A percentile compares a stretch with the other conserved stretches of the same genome.
Conservation (phyloP, 441 rosid species). For the Pelargonium fulgidum region DNA sequence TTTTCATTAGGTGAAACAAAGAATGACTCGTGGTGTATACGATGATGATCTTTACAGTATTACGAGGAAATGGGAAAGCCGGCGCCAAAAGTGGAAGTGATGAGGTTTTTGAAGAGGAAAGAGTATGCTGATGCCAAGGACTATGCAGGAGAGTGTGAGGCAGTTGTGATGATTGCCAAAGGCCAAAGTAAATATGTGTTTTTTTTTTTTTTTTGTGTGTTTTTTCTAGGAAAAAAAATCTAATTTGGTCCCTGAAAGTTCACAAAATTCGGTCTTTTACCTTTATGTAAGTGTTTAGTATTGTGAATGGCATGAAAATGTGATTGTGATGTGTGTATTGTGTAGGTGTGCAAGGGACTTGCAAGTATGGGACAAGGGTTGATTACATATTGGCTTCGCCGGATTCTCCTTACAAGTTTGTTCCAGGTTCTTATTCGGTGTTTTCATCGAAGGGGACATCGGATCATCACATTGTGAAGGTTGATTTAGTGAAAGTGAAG, state of each 20-base stretch:
- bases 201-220: no score
- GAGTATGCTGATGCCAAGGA: neutral
- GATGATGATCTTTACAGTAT: slow-evolving; percentile 35
- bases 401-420: slow-evolving; percentile 45
- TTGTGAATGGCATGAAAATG: neutral
- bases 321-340: no score
- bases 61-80: slow-evolving; percentile 56
- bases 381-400: slow-evolving; percentile 69
- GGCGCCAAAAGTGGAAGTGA: neutral
- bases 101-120: neutral
- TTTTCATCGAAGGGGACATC: slow-evolving; percentile 87
- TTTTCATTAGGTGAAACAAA: neutral
- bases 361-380: slow-evolving; percentile 76
- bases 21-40: neutral
- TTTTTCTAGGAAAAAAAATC: no score
- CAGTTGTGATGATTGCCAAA: neutral
- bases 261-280: neutral
- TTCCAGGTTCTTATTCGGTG: slow-evolving; percentile 79
- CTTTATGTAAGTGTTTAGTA: no score
- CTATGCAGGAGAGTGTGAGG: neutral
- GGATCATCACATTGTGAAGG: slow-evolving; percentile 90
- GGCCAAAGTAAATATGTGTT: neutral
- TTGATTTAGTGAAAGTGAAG: slow-evolving; percentile 37
- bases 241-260: no score
- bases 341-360: slow-evolving; percentile 68